Conservation (phyloP, 2,329 filamentous ascomycete genomes). For the Monosporascus ibericus region DNA sequence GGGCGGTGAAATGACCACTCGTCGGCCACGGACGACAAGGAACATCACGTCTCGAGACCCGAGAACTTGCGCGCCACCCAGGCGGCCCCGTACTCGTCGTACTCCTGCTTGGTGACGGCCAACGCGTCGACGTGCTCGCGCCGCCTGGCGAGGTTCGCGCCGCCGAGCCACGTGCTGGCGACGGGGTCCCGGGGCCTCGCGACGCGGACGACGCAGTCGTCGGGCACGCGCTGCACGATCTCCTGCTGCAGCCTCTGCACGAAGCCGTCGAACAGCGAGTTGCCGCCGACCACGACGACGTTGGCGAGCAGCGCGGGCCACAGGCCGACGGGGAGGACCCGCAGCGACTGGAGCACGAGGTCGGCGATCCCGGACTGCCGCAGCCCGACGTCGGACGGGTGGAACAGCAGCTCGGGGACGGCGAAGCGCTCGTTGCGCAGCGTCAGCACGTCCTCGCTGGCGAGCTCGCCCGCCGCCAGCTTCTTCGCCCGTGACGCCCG, state of each 20-base stretch:
- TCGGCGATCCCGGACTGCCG: slow-evolving; percentile 77
- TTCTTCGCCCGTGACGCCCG: slow-evolving; percentile 48
- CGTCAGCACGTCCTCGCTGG: slow-evolving; percentile 73
- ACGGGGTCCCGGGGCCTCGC: slow-evolving; percentile 66
- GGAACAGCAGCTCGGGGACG: slow-evolving; percentile 86
- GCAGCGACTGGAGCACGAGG: slow-evolving; percentile 73
- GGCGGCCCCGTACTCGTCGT: slow-evolving; percentile 73
- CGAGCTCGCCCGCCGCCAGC: slow-evolving; percentile 32
- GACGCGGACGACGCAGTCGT: slow-evolving; percentile 73
- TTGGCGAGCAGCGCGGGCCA: slow-evolving; percentile 83
- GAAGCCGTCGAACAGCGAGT: slow-evolving; percentile 73
- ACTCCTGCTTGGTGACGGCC: slow-evolving; percentile 81
- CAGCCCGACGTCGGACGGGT: slow-evolving; percentile 77
- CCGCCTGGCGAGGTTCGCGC: slow-evolving; percentile 68
- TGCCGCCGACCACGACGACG: slow-evolving; percentile 83
- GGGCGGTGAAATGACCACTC: too few relatives aligned
- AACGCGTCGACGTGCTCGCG: slow-evolving; percentile 62
- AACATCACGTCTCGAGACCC: slow-evolving; percentile 23
- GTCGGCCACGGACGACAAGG: neutral
- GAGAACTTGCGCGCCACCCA: slow-evolving; percentile 72
- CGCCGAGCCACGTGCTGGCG: slow-evolving; percentile 78
- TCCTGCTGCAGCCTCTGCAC: slow-evolving; percentile 72
- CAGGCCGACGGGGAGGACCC: slow-evolving; percentile 69
- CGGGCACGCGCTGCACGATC: slow-evolving; percentile 63
- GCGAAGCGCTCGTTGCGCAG: slow-evolving; percentile 88